Conservation (phyloP, 2,329 filamentous ascomycete species). For the Boeremia exigua region DNA sequence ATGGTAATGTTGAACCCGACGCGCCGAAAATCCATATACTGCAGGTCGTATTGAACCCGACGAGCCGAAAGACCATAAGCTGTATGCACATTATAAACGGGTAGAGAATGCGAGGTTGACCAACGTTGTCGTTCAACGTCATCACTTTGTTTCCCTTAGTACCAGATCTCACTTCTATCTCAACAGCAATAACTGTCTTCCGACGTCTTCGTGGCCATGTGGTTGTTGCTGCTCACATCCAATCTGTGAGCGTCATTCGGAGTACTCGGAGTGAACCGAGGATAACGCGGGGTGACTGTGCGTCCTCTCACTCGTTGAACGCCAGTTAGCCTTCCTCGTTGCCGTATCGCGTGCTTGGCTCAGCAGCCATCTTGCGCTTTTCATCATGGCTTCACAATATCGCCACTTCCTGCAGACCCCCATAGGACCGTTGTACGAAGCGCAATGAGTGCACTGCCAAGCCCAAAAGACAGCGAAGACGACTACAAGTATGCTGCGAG, state of each 20-base stretch:
- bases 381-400: conserved; percentile 18
- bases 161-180: background rate
- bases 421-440: conserved; percentile 22
- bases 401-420: conserved; percentile 14
- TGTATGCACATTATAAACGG: background rate
- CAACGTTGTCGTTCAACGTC: background rate
- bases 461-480: conserved; percentile 22
- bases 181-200: background rate
- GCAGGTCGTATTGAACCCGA: background rate
- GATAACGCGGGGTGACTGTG: conserved; percentile 19
- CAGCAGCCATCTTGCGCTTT: conserved; percentile 13
- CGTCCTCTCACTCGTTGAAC: conserved; percentile 31
- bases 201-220: background rate
- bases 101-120: background rate
- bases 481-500: conserved; percentile 25
- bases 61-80: background rate
- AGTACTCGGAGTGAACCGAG: conserved; percentile 10
- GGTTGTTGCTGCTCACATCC: background rate
- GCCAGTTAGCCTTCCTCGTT: conserved; percentile 28
- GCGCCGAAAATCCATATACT: background rate
- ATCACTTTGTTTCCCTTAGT: background rate
- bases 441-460: conserved; percentile 32
- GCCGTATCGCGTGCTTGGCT: conserved; percentile 28
- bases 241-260: background rate
- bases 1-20: background rate